Conservation (phyloP, 2,329 filamentous ascomycete species). For the Paracoccidioides lutzii region DNA sequence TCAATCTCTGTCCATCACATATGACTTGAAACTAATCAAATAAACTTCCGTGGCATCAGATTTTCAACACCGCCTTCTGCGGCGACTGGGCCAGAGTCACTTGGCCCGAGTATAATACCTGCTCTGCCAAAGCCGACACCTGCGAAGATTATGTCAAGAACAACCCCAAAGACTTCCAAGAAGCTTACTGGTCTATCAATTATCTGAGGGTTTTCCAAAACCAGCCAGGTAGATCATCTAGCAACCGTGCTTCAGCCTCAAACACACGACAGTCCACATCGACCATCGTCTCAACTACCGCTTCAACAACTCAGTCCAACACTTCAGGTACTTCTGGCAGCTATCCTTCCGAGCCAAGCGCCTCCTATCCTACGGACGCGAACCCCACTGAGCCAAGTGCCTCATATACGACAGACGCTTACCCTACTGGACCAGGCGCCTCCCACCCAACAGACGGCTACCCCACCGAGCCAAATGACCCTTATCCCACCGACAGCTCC, state of each 20-base stretch:
- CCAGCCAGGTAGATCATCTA: neutral
- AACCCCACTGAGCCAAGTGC: neutral
- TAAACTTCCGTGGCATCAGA: conserved; percentile 11
- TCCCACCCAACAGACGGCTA: neutral
- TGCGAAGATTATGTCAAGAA: conserved; percentile 57
- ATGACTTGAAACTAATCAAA: neutral
- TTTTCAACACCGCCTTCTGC: conserved; percentile 66
- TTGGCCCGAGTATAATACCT: conserved; percentile 46
- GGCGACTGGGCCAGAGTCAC: conserved; percentile 66
- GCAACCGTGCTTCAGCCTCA: neutral
- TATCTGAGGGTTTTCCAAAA: conserved; percentile 49
- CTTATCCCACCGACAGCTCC: neutral
- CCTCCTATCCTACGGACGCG: neutral
- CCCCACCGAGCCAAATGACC: neutral
- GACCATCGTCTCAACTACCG: neutral
- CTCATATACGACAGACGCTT: too few species aligned
- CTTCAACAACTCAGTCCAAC: conserved; percentile 22
- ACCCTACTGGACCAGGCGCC: too few species aligned
- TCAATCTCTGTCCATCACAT: neutral
- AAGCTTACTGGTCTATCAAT: conserved; percentile 65
- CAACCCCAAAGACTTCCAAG: conserved; percentile 54
- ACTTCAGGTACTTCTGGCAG: too few species aligned
- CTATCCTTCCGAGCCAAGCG: neutral
- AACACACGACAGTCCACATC: neutral
- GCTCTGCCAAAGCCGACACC: conserved; percentile 44